phyloP scores from a whole-genome alignment of 345 rosid genomes.

The Aquilaria malaccensis region DNA sequence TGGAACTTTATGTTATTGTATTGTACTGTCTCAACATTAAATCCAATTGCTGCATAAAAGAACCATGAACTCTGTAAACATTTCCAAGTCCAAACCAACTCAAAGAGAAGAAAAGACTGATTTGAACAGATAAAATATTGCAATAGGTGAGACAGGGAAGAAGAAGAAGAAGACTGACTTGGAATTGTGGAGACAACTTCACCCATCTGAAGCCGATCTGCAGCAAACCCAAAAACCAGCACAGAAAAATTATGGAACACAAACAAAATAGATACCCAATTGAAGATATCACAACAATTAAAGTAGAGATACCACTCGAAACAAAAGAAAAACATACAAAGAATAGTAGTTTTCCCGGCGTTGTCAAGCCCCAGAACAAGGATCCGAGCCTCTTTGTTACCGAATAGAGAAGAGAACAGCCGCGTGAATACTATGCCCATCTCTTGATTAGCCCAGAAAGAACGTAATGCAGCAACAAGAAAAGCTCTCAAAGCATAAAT shows the following conservation, averaged over 20 bases:
- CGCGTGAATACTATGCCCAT: conserved; percentile 77
- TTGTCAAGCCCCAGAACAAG: conserved; percentile 91
- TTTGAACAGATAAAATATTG: background rate
- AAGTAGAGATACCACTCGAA: background rate
- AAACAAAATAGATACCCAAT: conserved; percentile 6
- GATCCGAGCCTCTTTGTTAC: conserved; percentile 79
- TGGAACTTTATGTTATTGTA: conserved; percentile 94
- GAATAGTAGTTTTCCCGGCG: conserved; percentile 89
- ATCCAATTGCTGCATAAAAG: conserved; percentile 75
- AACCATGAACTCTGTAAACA: conserved; percentile 6
- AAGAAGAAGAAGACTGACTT: conserved; percentile 39
- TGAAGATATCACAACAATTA: conserved; percentile 6
- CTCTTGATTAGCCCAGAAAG: conserved; percentile 7
- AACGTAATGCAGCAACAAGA: too few species aligned
- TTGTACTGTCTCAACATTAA: conserved; percentile 93
- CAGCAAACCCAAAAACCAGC: conserved; percentile 4
- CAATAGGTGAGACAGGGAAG: background rate
- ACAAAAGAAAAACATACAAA: conserved; percentile 33
- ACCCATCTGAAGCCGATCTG: conserved; percentile 99
- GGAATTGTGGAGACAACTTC: conserved; percentile 98
- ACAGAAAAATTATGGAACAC: conserved; percentile 8
- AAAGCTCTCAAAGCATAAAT: conserved; percentile 7
- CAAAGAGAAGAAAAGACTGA: background rate
- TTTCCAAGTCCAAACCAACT: background rate
- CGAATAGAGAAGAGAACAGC: conserved; percentile 71